Evolutionary conservation across 805 yeast genomes (phyloP).

Genomic region (Nakazawaea peltata): DNA sequence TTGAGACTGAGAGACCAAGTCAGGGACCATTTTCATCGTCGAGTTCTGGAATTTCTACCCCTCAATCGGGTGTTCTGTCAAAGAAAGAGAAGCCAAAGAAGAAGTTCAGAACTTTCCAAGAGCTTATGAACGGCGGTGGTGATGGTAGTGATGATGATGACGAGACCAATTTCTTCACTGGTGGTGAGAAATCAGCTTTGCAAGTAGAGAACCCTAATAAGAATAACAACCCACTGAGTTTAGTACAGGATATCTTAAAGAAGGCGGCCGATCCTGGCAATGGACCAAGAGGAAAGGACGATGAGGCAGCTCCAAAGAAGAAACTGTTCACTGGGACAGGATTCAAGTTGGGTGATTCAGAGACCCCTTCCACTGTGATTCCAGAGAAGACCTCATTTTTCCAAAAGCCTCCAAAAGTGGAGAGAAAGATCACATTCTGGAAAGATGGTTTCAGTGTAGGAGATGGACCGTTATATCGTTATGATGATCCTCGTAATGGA

Average conservation of each 20-base stretch:
- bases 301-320: constrained; percentile 15
- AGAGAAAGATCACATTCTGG: constrained; percentile 89
- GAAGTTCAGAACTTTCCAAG: constrained; percentile 24
- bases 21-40: not conserved
- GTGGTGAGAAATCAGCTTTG: constrained; percentile 70
- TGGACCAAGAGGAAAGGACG: constrained; percentile 14
- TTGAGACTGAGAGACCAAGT: not conserved
- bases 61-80: not conserved
- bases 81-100: not conserved
- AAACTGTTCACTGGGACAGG: constrained; percentile 41
- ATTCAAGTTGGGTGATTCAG: constrained; percentile 37
- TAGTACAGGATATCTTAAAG: constrained; percentile 49
- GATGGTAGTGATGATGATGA: constrained; percentile 25
- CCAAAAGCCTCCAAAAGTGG: constrained; percentile 40
- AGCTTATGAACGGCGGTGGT: constrained; percentile 22
- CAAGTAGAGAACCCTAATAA: constrained; percentile 69
- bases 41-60: not conserved
- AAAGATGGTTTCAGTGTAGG: constrained; percentile 93
- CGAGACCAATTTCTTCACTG: constrained; percentile 37
- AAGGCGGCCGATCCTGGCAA: constrained; percentile 51
- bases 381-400: constrained; percentile 22
- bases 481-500: constrained; percentile 89
- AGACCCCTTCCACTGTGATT: constrained; percentile 21
- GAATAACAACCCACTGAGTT: constrained; percentile 28
- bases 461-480: constrained; percentile 77